Percentiles rank a stretch among this genome's conserved stretches.
Conservation (phyloP, 2,329 filamentous ascomycete species). For the Metarhizium album region DNA sequence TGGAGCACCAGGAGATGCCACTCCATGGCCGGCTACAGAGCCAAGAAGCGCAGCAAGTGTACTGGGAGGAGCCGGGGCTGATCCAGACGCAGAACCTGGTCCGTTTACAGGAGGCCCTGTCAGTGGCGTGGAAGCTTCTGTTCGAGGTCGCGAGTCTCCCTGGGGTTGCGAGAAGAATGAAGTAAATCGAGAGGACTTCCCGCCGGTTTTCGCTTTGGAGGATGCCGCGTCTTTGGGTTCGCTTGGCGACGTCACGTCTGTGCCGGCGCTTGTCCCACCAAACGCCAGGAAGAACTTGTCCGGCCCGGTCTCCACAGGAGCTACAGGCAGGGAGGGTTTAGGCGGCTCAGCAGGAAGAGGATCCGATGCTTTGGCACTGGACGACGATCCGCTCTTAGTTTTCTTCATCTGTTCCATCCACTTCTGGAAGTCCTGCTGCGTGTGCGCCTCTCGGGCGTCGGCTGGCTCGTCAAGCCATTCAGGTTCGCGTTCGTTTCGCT, state of each 20-base stretch:
- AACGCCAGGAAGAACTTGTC: conserved; percentile 68
- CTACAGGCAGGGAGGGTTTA: conserved; percentile 45
- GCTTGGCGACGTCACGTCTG: conserved; percentile 42
- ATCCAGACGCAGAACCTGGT: conserved; percentile 2
- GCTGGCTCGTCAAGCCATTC: conserved; percentile 79
- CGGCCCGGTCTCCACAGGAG: conserved; percentile 54
- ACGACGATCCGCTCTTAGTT: conserved; percentile 31
- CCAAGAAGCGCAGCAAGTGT: conserved; percentile 5
- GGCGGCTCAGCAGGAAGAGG: conserved; percentile 32
- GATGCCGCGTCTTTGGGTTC: conserved; percentile 31
- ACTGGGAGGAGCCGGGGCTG: conserved; percentile 3
- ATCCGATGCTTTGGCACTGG: conserved; percentile 21
- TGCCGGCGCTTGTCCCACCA: conserved; percentile 26
- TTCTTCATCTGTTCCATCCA: conserved; percentile 91
- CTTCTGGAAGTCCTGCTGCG: conserved; percentile 83
- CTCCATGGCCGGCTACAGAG: neutral
- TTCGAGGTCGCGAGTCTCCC: conserved; percentile 41
- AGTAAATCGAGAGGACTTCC: conserved; percentile 75
- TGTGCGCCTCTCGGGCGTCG: conserved; percentile 60
- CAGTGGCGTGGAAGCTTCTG: conserved; percentile 37
- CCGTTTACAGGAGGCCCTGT: conserved; percentile 17
- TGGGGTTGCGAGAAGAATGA: conserved; percentile 53
- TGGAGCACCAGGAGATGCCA: conserved; percentile 18
- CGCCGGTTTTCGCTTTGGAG: conserved; percentile 42
- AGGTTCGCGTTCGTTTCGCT: conserved; percentile 65